Conservation (phyloP, 2,329 filamentous ascomycete genomes). For the Akanthomyces dipterigenus region DNA sequence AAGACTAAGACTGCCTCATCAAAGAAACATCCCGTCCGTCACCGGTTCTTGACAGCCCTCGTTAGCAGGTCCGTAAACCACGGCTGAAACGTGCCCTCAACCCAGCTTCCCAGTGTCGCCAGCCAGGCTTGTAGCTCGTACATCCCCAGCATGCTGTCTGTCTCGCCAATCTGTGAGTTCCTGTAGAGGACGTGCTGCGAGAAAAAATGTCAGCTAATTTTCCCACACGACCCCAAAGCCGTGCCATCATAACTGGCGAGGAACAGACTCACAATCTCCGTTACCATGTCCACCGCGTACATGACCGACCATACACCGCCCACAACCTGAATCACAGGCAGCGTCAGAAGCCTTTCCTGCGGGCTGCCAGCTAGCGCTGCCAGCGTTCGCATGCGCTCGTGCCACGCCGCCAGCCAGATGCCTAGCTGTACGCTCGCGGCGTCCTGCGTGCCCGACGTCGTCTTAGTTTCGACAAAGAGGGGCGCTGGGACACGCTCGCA, state of each 20-base stretch:
- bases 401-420: not conserved
- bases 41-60: not conserved
- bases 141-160: not conserved
- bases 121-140: not conserved
- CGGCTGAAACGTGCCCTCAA: not conserved
- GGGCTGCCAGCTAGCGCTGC: not conserved
- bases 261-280: not conserved
- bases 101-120: not conserved
- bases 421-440: not conserved
- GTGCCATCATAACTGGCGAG: too few species aligned
- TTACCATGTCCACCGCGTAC: not conserved
- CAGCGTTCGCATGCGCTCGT: not conserved
- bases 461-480: not conserved
- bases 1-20: too few species aligned
- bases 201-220: not conserved
- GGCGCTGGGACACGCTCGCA: not conserved
- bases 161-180: not conserved
- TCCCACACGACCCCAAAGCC: not conserved
- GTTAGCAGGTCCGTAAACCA: not conserved
- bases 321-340: not conserved
- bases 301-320: not conserved
- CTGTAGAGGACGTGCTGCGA: not conserved
- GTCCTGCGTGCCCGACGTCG: not conserved
- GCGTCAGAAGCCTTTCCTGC: not conserved
- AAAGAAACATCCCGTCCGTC: too few species aligned